These are phyloP conservation scores for Przewalskia tangutica DNA, from an alignment of 257 asterid genomes.

Conservation along the genomic window DNA sequence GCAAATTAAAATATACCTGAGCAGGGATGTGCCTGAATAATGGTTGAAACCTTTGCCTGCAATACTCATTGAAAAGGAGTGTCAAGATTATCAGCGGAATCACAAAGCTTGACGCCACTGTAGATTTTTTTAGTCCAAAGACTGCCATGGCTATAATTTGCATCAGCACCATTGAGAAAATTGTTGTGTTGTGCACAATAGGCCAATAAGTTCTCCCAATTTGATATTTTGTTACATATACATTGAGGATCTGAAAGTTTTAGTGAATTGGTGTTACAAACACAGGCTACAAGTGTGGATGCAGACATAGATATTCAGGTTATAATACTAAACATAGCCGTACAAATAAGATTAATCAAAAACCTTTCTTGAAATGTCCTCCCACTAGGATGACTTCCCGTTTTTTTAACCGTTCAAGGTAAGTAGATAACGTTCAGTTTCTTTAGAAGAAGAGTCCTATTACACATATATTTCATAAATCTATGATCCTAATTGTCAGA, in stretches of 20 bases:
- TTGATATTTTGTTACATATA: constrained; percentile 65
- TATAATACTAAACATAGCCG: not conserved
- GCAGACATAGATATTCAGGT: not conserved
- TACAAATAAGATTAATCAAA: not conserved
- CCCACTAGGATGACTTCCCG: not conserved
- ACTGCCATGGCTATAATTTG: constrained; percentile 80
- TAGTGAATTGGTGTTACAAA: not conserved
- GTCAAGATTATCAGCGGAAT: constrained; percentile 65
- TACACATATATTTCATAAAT: not conserved
- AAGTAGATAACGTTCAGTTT: not conserved
- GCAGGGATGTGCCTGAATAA: constrained; percentile 53
- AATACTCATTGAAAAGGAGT: constrained; percentile 66
- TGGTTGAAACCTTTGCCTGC: constrained; percentile 75
- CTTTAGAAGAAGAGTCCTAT: not conserved
- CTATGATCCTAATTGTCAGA: not conserved
- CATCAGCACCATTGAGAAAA: constrained; percentile 75
- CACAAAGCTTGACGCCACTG: constrained; percentile 60
- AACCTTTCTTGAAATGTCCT: not conserved
- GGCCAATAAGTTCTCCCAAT: constrained; percentile 96
- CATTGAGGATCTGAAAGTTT: constrained; percentile 61
- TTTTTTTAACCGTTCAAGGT: not conserved
- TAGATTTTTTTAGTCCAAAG: constrained; percentile 63
- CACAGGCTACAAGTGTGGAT: not conserved
- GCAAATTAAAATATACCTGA: constrained; percentile 29
- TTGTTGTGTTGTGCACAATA: constrained; percentile 64